Percentiles rank a stretch among this genome's conserved stretches.
phyloP scores from a whole-genome alignment of 2,329 filamentous ascomycete genomes.

The Colletotrichum filicis region DNA sequence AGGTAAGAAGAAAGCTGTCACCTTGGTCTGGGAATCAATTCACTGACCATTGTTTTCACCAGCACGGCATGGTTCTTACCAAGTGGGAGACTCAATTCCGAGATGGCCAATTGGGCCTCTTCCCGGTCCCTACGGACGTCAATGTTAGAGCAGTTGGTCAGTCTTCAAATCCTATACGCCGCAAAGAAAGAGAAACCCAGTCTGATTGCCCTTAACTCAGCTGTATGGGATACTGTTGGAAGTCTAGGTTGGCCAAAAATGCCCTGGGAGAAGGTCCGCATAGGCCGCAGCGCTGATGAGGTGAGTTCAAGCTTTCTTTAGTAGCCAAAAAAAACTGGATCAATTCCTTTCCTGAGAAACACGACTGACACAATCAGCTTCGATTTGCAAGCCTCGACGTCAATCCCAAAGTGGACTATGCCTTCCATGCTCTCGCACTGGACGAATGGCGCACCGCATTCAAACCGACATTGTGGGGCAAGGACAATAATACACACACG shows the following conservation, averaged over 20 bases:
- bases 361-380: slow-evolving; percentile 7
- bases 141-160: slow-evolving; percentile 19
- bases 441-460: slow-evolving; percentile 58
- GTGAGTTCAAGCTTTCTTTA: not conserved
- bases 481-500: slow-evolving; percentile 30
- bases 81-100: not conserved
- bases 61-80: slow-evolving; percentile 28
- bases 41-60: not conserved
- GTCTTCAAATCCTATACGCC: not conserved
- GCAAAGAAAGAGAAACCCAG: not conserved
- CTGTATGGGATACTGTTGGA: slow-evolving; percentile 64
- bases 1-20: not conserved
- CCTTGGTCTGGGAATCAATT: not conserved
- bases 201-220: slow-evolving; percentile 30
- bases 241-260: slow-evolving; percentile 47
- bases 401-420: slow-evolving; percentile 55
- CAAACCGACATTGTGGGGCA: slow-evolving; percentile 43
- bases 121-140: not conserved
- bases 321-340: no score
- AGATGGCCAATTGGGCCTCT: not conserved
- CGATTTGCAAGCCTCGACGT: slow-evolving; percentile 36
- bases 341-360: no score
- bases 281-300: slow-evolving; percentile 24
- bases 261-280: slow-evolving; percentile 24
- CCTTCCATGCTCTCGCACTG: slow-evolving; percentile 65